These are phyloP conservation scores for Pyrenophora tritici-repentis DNA, from an alignment of 2,329 filamentous ascomycete species.

Conservation along the genomic window DNA sequence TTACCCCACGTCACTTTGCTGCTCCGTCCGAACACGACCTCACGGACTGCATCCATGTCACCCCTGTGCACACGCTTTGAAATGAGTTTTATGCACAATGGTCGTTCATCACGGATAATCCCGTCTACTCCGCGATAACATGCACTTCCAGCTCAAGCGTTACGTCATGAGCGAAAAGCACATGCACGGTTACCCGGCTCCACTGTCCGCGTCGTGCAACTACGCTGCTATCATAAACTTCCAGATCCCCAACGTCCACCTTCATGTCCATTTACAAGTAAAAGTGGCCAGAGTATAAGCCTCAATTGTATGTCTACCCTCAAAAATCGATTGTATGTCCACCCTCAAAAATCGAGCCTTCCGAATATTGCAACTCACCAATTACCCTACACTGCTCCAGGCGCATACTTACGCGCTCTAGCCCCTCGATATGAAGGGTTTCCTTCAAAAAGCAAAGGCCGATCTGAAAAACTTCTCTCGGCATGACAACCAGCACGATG, in stretches of 20 bases:
- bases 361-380: not conserved
- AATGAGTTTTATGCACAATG: no score
- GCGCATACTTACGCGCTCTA: constrained; percentile 13
- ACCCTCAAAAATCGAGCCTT: no score
- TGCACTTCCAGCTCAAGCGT: constrained; percentile 4
- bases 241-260: not conserved
- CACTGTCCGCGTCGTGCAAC: constrained; percentile 3
- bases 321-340: no score
- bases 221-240: not conserved
- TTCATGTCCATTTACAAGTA: not conserved
- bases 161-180: constrained; percentile 17
- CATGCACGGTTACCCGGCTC: constrained; percentile 15
- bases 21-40: no score
- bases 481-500: not conserved
- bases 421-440: constrained; percentile 28
- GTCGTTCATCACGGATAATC: no score
- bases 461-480: constrained; percentile 24
- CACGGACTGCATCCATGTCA: no score
- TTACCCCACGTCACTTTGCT: no score
- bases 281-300: not conserved
- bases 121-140: constrained; percentile 6
- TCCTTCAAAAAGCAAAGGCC: constrained; percentile 37
- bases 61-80: no score
- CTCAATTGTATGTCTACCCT: no score
- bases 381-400: constrained; percentile 1